phyloP scores from a whole-genome alignment of 1,284 basidiomycete species.

The Cutaneotrichosporon sp. region DNA sequence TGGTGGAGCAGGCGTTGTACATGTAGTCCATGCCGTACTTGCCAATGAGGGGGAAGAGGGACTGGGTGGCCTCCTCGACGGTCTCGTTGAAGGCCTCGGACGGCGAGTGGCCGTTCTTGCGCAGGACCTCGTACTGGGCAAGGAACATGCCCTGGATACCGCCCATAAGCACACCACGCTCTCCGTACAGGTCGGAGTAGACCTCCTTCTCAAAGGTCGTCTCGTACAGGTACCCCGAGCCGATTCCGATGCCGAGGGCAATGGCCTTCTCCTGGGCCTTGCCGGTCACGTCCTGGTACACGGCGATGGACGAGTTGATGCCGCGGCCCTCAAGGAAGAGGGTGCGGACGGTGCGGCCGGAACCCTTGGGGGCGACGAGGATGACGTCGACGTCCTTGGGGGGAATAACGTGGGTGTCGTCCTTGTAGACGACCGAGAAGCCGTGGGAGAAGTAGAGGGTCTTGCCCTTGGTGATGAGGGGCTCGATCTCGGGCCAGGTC shows the following conservation, averaged over 20 bases:
- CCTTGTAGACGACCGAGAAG: conserved; percentile 98
- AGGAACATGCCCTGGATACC: conserved; percentile 99
- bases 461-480: conserved; percentile 97
- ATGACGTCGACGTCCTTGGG: conserved; percentile 96
- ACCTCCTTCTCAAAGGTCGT: conserved; percentile 99
- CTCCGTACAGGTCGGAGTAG: conserved; percentile 98
- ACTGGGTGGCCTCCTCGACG: conserved; percentile 98
- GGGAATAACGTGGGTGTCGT: conserved; percentile 89
- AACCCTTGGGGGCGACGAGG: conserved; percentile 98
- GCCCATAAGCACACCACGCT: conserved; percentile 99
- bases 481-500: conserved; percentile 83
- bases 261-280: conserved; percentile 96
- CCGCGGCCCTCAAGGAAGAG: conserved; percentile 99
- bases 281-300: conserved; percentile 80
- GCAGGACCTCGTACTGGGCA: conserved; percentile 96
- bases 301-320: conserved; percentile 52
- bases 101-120: conserved; percentile 94
- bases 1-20: conserved; percentile 98
- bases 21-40: conserved; percentile 99
- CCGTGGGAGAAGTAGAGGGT: conserved; percentile 99
- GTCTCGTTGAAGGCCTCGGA: conserved; percentile 99
- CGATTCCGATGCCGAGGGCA: conserved; percentile 89
- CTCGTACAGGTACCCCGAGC: conserved; percentile 78
- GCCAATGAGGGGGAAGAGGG: conserved; percentile 94
- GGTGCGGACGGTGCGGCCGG: conserved; percentile 96